Evolutionary conservation across 495 filamentous ascomycete genomes (phyloP).

Genomic region (Sporormia fimetaria): DNA sequence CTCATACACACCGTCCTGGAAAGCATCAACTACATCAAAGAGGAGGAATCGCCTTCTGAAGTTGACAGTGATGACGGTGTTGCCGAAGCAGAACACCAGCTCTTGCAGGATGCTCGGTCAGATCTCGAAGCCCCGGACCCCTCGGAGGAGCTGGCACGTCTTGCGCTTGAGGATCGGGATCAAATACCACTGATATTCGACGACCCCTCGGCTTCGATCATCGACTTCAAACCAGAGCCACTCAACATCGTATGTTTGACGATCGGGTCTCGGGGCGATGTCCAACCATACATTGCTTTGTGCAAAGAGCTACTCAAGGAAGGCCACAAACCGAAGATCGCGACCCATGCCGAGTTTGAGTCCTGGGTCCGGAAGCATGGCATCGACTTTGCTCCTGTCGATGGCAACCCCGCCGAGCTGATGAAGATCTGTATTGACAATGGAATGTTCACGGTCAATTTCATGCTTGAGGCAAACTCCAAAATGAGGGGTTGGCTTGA

Average conservation of each 20-base stretch:
- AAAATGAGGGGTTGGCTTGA: slow-evolving; percentile 96
- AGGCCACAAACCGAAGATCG: slow-evolving; percentile 77
- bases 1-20: slow-evolving; percentile 70
- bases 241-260: slow-evolving; percentile 87
- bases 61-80: slow-evolving; percentile 61
- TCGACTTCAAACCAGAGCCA: slow-evolving; percentile 81
- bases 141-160: slow-evolving; percentile 13
- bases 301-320: slow-evolving; percentile 84
- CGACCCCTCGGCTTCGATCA: slow-evolving; percentile 78
- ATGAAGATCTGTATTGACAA: slow-evolving; percentile 95
- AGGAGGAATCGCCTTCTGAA: slow-evolving; percentile 57
- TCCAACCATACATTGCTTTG: slow-evolving; percentile 93
- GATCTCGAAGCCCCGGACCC: slow-evolving; percentile 9
- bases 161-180: slow-evolving; percentile 18
- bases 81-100: slow-evolving; percentile 71
- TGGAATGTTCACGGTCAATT: slow-evolving; percentile 91
- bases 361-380: slow-evolving; percentile 82
- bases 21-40: slow-evolving; percentile 56
- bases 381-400: slow-evolving; percentile 80
- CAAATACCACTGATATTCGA: slow-evolving; percentile 62
- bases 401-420: slow-evolving; percentile 84
- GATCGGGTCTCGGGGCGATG: slow-evolving; percentile 90
- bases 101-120: slow-evolving; percentile 65
- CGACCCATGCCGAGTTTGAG: slow-evolving; percentile 83
- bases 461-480: slow-evolving; percentile 71